Evolutionary conservation across 2,329 filamentous ascomycete genomes (phyloP).

Genomic region (Colletotrichum gigasporum): DNA sequence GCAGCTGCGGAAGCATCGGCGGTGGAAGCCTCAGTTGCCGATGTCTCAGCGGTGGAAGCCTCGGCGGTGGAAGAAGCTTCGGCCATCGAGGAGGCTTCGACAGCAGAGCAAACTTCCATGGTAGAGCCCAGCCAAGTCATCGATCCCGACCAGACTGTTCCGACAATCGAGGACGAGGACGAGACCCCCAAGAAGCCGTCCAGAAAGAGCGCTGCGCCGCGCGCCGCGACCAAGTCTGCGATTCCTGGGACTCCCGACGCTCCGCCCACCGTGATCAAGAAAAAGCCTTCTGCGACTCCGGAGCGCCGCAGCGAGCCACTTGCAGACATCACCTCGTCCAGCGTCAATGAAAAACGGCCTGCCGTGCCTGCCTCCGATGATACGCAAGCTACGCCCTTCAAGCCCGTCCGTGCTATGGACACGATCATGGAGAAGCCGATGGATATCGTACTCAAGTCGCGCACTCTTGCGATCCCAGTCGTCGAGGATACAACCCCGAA

Average conservation of each 20-base stretch:
- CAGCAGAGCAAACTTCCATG: slow-evolving; percentile 23
- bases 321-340: slow-evolving; percentile 76
- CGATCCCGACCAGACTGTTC: slow-evolving; percentile 45
- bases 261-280: slow-evolving; percentile 54
- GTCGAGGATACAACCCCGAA: slow-evolving; percentile 82
- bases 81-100: slow-evolving; percentile 57
- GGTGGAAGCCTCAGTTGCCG: background rate
- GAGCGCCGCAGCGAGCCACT: slow-evolving; percentile 68
- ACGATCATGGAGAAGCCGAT: slow-evolving; percentile 87
- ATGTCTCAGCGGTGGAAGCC: background rate
- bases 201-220: slow-evolving; percentile 67
- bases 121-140: slow-evolving; percentile 48
- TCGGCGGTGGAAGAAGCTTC: slow-evolving; percentile 3
- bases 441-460: slow-evolving; percentile 91
- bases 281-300: slow-evolving; percentile 65
- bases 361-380: slow-evolving; percentile 53
- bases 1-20: no score
- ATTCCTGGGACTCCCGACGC: slow-evolving; percentile 39
- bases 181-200: slow-evolving; percentile 63
- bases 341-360: slow-evolving; percentile 69
- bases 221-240: slow-evolving; percentile 47
- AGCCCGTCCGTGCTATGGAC: slow-evolving; percentile 79
- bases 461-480: slow-evolving; percentile 72
- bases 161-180: slow-evolving; percentile 39
- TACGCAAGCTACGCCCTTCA: slow-evolving; percentile 62